phyloP scores from a whole-genome alignment of 495 filamentous ascomycete species.

The Aspergillus baeticus region DNA sequence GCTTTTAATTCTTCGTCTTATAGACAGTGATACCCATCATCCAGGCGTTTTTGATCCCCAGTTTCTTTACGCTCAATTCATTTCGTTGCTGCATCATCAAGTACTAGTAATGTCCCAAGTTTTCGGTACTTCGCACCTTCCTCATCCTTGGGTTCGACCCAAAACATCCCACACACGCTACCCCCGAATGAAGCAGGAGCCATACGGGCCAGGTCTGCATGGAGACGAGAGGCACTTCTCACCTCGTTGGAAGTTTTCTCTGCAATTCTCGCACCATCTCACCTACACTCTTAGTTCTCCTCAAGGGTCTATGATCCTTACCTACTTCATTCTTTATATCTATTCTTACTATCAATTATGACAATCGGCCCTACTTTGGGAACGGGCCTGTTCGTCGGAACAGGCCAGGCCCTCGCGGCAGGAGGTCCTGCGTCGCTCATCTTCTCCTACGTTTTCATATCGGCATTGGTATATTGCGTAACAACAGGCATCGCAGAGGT shows the following conservation, averaged over 20 bases:
- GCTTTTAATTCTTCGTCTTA: slow-evolving; percentile 10
- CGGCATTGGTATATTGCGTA: slow-evolving; percentile 58
- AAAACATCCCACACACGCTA: not conserved
- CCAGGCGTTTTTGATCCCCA: not conserved
- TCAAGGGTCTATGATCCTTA: not conserved
- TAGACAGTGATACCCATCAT: slow-evolving; percentile 26
- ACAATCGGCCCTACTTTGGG: slow-evolving; percentile 38
- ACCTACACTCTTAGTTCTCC: not conserved
- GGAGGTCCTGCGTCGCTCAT: slow-evolving; percentile 43
- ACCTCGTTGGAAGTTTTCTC: not conserved
- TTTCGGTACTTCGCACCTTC: not conserved
- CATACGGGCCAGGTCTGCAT: not conserved
- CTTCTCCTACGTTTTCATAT: slow-evolving; percentile 43
- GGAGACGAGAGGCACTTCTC: not conserved
- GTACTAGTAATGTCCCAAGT: not conserved
- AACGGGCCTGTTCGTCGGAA: slow-evolving; percentile 40
- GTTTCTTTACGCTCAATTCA: not conserved
- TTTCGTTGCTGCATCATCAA: not conserved
- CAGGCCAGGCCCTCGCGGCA: slow-evolving; percentile 39
- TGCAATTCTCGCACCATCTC: not conserved
- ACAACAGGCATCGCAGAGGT: slow-evolving; percentile 63
- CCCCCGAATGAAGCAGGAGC: not conserved
- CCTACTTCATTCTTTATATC: slow-evolving; percentile 1
- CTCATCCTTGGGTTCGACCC: not conserved
- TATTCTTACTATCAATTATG: slow-evolving; percentile 27